Base-by-base conservation (phyloP, 352 stramenopile species). In the Peronospora farinosa region DNA sequence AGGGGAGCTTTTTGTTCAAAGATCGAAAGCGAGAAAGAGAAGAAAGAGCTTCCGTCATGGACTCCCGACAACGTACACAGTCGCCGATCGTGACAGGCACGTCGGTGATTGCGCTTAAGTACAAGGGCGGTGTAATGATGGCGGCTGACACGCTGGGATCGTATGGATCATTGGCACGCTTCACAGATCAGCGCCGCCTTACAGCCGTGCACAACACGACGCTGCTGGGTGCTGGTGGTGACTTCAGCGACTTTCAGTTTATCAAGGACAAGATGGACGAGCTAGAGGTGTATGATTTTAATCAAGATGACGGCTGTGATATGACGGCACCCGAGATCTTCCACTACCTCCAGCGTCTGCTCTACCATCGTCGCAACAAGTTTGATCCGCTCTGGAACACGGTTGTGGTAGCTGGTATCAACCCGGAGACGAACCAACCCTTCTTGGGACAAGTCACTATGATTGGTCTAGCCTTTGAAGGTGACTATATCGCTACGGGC, bases 341-440 rank as follows among this genome's bases (percentile, higher is more conserved):
- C 72, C 94, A 96, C 67, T 98, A 98, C 72, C 69, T 99, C 27
- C 81, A 97, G 50, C 93, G 96, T 17, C 86, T 99, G 50, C 81
- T 99, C 72, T 99, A 99, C 84, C 91, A 98, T 67, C 86, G 95
- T 57, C 86, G 96, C 62, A 98, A 97, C 72, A 98, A 98, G 63
- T 97, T 98, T 63, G 97, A 99, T 72, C 96, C 96, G 36, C 83
- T 98, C 21, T 99, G 96, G 96, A 99, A 99, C 78, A 96, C 95
- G 47, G 57, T 99, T 5, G 81, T 99, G 0, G 86, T 99, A 43
- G 96, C 91, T n/a, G 96, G 96, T 3, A 72, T 92, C 39, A 81
- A 93, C 47, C 83, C 88, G 21, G 83, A 96, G 63, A 94, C 88
- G 25, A 74, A 88, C 51, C 59, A 86, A 43, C 97, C 80, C 9